Percentiles rank a stretch among this genome's conserved stretches.
These are phyloP conservation scores for Celoporthe dispersa DNA, from an alignment of 2,329 filamentous ascomycete genomes.

Conservation along the genomic window DNA sequence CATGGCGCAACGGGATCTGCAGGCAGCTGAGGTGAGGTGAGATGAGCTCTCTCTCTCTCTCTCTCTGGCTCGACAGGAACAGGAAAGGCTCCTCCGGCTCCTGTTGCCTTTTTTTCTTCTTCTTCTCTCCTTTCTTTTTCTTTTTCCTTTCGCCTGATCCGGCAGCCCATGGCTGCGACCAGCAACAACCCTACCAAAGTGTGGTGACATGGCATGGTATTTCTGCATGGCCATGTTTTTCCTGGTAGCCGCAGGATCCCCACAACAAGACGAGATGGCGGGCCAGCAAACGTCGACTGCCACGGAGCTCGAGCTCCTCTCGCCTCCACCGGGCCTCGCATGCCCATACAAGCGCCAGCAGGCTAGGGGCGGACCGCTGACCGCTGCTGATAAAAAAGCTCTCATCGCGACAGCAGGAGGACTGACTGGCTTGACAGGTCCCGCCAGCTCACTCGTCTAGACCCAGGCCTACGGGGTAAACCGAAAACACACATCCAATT, in stretches of 20 bases:
- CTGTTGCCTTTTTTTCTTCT: background rate
- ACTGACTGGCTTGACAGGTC: background rate
- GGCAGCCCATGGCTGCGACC: background rate
- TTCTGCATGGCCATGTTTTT: background rate
- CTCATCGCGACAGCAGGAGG: background rate
- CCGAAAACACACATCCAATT: background rate
- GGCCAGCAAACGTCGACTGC: background rate
- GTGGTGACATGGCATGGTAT: background rate
- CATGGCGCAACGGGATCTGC: background rate
- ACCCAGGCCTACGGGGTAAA: background rate
- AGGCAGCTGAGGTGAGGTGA: slow-evolving; percentile 1
- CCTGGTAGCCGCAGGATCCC: background rate
- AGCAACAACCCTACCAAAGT: no score
- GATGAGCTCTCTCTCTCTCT: background rate
- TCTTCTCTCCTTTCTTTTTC: background rate
- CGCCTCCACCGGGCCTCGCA: background rate
- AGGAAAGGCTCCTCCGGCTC: slow-evolving; percentile 25
- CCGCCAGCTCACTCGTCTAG: background rate
- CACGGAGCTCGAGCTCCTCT: background rate
- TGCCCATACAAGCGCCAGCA: no score
- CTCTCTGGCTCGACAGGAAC: slow-evolving; percentile 14
- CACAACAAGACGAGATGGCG: background rate
- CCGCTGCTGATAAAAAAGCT: no score
- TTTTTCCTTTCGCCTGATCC: background rate
- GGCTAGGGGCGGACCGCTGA: no score